Evolutionary conservation across 2,329 filamentous ascomycete species (phyloP), one percentile per base, ranked within the genome.

Genomic region (Hypoxylon sp.): DNA sequence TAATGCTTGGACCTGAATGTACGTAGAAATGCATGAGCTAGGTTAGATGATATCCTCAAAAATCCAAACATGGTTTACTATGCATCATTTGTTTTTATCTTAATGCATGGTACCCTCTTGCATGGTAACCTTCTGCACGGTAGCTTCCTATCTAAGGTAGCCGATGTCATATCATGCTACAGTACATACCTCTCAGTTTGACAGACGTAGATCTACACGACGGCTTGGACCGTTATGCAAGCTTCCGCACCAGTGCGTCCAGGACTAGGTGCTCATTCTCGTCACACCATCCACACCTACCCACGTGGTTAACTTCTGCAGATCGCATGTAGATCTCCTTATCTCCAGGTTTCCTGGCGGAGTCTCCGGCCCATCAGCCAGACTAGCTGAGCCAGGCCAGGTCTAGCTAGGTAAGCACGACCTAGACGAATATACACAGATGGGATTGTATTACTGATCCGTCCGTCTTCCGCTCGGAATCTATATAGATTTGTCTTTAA

Each of bases 1-100:
- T 56, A 60, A 60, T 64, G 37, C 60, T 30, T 54, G 44, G 44
- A 47, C 44, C 44, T 26, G 3, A 6, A 47, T 47, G 44, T 47
- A 47, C 11, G 28, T 47, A 30, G 5, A 41, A 41, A 3, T 24
- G 17, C 15, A 28, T 28, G 4, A 17, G 28, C 11, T 11, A 8
- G 13, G 28, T 11, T 11, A 8, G 13, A 47, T 28, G 22, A 24
- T 47, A 8, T 28, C 44, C 37, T 41, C 15, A 13, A 6, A 6
- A 41, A 41, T 41, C 7, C 37, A 41, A 41, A 41, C 37, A 41
- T 10, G 2, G n/a, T 19, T 10, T 19, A 17, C 3, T 17, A 17
- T 39, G 7, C 7, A 39, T 39, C n/a, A n/a, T n/a, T n/a, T n/a
- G n/a, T n/a, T n/a, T n/a, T n/a, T n/a, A n/a, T n/a, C n/a, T n/a